Base-by-base conservation (phyloP, 345 rosid species). In the Cardiospermum halicacabum region DNA sequence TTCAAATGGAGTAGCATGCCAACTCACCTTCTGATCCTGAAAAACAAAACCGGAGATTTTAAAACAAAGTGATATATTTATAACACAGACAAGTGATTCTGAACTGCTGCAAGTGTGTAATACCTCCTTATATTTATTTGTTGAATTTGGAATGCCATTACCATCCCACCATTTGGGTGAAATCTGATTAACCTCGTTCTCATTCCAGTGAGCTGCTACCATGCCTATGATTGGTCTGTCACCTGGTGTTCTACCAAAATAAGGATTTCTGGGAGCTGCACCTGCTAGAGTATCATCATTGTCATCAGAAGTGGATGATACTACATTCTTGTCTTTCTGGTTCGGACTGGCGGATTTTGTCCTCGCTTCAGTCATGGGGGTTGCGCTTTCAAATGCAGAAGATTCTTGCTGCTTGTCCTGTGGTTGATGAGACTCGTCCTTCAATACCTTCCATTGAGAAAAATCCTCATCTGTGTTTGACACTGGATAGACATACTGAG, bases 1-100 rank as follows among this genome's bases (percentile, higher is more conserved):
- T 60, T 91, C 96, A 50, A 95, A 95, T 64, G 96, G 99, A 15
- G 99, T 91, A 11, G 97, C 99, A 68, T 95, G 99, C 96, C 97
- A 94, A 58, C 89, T 87, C 18, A 91, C 99, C 74, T 87, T 94
- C 69, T 95, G 97, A 71, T 91, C 96, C 99, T 95, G 85, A 69
- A 62, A n/a, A 68, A 62, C 47, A 64, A 64, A 72, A 63, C 49
- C 50, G 5, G 34, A 40, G 31, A 63, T 47, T 12, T 16, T 25
- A 21, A 31, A 37, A 22, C 32, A 39, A 19, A 59, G 27, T 0
- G 30, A 36, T n/a, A 19, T n/a, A n/a, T n/a, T n/a, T n/a, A 30
- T 51, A 39, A 51, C 32, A 25, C 24, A 31, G 56, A 45, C 11
- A 47, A 4, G 19, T 18, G 19, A 7, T 2, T 11, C n/a, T 24